Evolutionary conservation across 177 flowering plant species (phyloP).

Genomic region (Vitis hybrid): DNA sequence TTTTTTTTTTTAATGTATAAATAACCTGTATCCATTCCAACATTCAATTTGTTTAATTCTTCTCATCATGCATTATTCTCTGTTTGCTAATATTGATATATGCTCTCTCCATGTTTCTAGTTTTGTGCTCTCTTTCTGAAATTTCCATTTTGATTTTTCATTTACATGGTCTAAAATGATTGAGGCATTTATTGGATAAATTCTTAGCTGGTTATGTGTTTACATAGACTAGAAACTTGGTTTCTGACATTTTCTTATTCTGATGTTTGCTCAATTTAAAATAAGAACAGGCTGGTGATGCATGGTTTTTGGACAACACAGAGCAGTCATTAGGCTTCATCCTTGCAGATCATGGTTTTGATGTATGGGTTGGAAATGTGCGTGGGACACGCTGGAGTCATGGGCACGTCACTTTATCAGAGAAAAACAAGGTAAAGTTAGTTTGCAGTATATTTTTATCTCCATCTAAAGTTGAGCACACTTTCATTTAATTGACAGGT

Average conservation of each 20-base stretch:
- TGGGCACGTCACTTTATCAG: conserved; percentile 75
- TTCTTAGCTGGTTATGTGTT: neutral
- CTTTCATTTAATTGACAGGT: too few species aligned
- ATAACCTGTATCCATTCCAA: too few species aligned
- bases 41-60: too few species aligned
- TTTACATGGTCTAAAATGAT: too few species aligned
- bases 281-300: conserved; percentile 80
- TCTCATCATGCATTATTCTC: too few species aligned
- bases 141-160: too few species aligned
- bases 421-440: conserved; percentile 59
- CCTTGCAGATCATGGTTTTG: conserved; percentile 87
- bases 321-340: conserved; percentile 88
- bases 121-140: too few species aligned
- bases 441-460: neutral
- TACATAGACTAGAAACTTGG: neutral
- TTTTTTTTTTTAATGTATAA: too few species aligned
- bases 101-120: too few species aligned
- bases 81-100: too few species aligned
- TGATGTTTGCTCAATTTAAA: neutral
- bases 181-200: too few species aligned
- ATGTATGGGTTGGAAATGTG: conserved; percentile 98
- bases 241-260: neutral
- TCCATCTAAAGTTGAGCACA: too few species aligned
- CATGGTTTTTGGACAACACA: conserved; percentile 79
- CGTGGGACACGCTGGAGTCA: conserved; percentile 95